These are phyloP conservation scores for Prunus mume DNA, from an alignment of 306 rosid species.

Conservation along the genomic window DNA sequence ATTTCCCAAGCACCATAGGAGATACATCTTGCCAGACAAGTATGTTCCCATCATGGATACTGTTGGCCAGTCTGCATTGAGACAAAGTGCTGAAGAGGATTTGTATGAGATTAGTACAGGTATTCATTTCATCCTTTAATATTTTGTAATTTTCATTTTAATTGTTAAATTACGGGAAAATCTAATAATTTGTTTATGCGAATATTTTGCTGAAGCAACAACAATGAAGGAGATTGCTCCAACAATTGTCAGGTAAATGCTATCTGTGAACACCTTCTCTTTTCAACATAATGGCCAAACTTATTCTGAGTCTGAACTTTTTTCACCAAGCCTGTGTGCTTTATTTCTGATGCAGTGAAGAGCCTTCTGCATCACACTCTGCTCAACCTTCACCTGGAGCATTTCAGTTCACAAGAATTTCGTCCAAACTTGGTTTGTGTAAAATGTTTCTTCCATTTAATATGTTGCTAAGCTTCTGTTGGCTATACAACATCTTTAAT, in stretches of 20 bases:
- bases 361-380: slow-evolving; percentile 10
- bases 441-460: background rate
- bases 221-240: slow-evolving; percentile 20
- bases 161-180: background rate
- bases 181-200: background rate
- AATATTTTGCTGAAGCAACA: slow-evolving; percentile 4
- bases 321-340: background rate
- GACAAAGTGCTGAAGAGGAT: slow-evolving; percentile 23
- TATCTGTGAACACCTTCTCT: background rate
- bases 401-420: slow-evolving; percentile 21
- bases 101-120: slow-evolving; percentile 15
- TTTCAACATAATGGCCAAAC: background rate
- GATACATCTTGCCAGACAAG: slow-evolving; percentile 38
- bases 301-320: background rate
- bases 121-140: background rate
- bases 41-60: slow-evolving; percentile 1
- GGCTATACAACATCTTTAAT: background rate
- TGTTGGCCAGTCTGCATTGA: slow-evolving; percentile 15
- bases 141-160: background rate
- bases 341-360: slow-evolving; percentile 15
- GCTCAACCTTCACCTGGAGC: slow-evolving; percentile 18
- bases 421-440: slow-evolving; percentile 25
- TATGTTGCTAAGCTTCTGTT: background rate
- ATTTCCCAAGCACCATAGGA: slow-evolving; percentile 29
- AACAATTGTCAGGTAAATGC: slow-evolving; percentile 28